Conservation (phyloP, 2,329 filamentous ascomycete genomes). For the Epichloe hybrida region DNA sequence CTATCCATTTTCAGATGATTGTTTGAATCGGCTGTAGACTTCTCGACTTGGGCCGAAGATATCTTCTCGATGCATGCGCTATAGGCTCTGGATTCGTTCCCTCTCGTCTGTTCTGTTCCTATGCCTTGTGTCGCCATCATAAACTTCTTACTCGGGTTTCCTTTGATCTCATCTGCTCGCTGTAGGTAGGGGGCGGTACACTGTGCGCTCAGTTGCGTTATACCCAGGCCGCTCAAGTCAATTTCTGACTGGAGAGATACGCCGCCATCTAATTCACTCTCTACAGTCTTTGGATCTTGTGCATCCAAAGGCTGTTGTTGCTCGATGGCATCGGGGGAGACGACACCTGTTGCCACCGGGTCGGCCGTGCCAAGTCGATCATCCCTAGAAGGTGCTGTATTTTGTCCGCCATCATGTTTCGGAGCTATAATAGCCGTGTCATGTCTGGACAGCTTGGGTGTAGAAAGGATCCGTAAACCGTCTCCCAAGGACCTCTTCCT, state of each 20-base stretch:
- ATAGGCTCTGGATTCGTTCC: not conserved
- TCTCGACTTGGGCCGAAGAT: not conserved
- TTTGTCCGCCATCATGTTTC: not conserved
- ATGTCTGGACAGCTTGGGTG: not conserved
- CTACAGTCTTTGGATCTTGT: not conserved
- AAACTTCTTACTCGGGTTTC: not conserved
- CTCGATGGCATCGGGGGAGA: not conserved
- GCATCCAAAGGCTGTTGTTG: not conserved
- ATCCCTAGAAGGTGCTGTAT: not conserved
- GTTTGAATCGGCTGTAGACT: not conserved
- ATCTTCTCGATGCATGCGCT: not conserved
- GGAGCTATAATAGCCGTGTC: not conserved
- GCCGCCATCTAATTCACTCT: slow-evolving; percentile 3
- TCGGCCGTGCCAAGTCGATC: not conserved
- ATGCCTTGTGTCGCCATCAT: not conserved
- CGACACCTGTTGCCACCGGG: not conserved
- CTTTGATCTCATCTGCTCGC: not conserved
- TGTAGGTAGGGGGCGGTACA: not conserved
- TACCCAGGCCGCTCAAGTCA: not conserved
- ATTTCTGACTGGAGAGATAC: not conserved
- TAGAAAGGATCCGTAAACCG: slow-evolving; percentile 1
- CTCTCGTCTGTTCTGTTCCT: not conserved
- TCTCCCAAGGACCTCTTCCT: slow-evolving; percentile 6
- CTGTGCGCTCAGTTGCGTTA: not conserved
- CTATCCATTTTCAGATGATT: not conserved